These are phyloP conservation scores for Ocimum tenuiflorum DNA, from an alignment of 257 asterid species.

Conservation along the genomic window DNA sequence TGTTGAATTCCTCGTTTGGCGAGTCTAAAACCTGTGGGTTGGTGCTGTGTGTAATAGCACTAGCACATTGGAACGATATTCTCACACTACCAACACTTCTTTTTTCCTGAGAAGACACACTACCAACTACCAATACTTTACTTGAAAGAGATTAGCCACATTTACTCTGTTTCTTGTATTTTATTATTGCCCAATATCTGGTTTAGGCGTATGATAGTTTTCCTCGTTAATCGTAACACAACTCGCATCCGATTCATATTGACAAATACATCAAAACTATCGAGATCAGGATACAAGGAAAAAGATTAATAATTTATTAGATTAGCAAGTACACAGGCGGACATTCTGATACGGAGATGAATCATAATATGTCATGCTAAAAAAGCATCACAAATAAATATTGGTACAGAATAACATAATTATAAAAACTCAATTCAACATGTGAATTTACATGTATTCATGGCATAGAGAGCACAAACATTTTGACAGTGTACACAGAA, in stretches of 20 bases:
- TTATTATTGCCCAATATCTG: no score
- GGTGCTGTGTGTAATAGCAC: not conserved
- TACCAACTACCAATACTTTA: no score
- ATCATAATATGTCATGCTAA: no score
- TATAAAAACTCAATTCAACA: not conserved
- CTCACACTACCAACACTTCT: no score
- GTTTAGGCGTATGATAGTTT: not conserved
- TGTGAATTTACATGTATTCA: slow-evolving; percentile 6
- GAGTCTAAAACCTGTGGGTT: not conserved
- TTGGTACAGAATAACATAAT: not conserved
- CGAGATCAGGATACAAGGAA: not conserved
- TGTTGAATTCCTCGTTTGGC: not conserved
- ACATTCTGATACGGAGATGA: not conserved
- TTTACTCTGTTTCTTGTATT: not conserved
- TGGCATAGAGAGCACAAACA: not conserved
- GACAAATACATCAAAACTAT: not conserved
- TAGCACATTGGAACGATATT: not conserved
- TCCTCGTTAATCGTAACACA: no score
- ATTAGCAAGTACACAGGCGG: not conserved
- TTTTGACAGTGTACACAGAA: slow-evolving; percentile 15
- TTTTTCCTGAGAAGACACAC: no score
- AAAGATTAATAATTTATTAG: not conserved
- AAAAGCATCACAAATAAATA: no score
- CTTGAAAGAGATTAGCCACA: no score
- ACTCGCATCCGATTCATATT: not conserved